Conservation (phyloP, 371 early-diverging fungal species). For the Catenaria anguillulae region DNA sequence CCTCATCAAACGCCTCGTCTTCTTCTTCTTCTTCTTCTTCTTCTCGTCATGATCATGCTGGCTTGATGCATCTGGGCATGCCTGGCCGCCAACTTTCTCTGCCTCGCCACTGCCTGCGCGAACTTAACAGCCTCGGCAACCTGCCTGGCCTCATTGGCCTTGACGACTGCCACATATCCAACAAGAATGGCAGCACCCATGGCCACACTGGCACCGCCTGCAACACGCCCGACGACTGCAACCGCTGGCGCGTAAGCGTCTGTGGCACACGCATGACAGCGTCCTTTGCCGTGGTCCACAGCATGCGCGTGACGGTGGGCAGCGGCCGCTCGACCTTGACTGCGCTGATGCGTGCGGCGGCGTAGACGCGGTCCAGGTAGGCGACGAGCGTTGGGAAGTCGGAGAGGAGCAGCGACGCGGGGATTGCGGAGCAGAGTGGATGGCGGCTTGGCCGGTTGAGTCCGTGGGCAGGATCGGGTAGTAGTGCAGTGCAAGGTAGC, state of each 20-base stretch:
- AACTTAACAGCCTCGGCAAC: background rate
- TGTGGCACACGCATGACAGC: background rate
- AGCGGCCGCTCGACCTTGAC: background rate
- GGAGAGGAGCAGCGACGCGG: background rate
- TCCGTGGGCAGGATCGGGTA: conserved; percentile 38
- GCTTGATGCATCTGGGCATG: background rate
- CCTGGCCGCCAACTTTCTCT: background rate
- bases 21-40: background rate
- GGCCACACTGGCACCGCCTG: no score
- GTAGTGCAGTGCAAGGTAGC: conserved; percentile 44
- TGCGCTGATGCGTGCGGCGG: background rate
- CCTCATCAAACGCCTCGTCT: background rate
- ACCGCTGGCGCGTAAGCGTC: background rate
- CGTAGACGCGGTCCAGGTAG: background rate
- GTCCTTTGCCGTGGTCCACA: background rate
- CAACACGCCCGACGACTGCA: background rate
- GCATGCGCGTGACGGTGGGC: background rate
- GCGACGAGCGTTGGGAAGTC: background rate
- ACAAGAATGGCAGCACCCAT: background rate
- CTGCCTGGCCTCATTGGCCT: background rate
- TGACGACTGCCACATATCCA: background rate
- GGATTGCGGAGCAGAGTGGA: background rate
- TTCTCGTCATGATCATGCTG: background rate
- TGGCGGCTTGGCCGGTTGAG: background rate
- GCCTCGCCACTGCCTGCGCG: no score